Base-by-base conservation (phyloP, 176 grass and related monocot species). In the Carex cristatella region DNA sequence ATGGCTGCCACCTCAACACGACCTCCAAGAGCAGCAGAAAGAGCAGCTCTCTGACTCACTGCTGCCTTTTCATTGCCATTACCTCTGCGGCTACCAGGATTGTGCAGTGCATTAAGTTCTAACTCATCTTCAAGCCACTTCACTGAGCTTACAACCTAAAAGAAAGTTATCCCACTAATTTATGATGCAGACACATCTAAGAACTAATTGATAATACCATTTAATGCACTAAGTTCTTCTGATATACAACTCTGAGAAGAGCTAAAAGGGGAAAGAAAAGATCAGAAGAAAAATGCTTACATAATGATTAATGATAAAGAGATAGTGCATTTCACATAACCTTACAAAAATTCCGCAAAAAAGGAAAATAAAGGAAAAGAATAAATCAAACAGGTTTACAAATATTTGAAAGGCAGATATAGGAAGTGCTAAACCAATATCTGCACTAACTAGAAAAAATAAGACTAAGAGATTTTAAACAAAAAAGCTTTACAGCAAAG, bases 41-140 rank as follows among this genome's bases (percentile, higher is more conserved):
- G 91, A 85, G 96, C 93, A 86, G 90, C 81, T 92, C 91, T 91
- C 85, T 98, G 96, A 88, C 85, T 86, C 79, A 90, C 84, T 74
- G 88, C 96, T 85, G 91, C 90, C 81, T 95, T 98, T 91, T 98
- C 96, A 82, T 98, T 95, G 79, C 86, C 88, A 94, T 48, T 92
- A 85, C 86, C 93, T 87, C 87, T 61, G 28, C 89, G 90, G 87
- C 95, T 98, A 82, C 95, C 89, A 82, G 92, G 95, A 67, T 92
- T 95, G 86, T 95, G 93, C 57, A 98, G 85, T 83, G 96, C 93
- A 87, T 98, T 98, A 76, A 98, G 83, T 85, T 98, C 96, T 80
- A 98, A 84, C 87, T 98, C 96, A 88, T 98, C 96, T 94, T 98
- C 96, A 81, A 98, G 93, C 93, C 93, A 98, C 86, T 98, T 98